phyloP scores from a whole-genome alignment of 2,329 filamentous ascomycete genomes.

The Cryoendolithus antarcticus region DNA sequence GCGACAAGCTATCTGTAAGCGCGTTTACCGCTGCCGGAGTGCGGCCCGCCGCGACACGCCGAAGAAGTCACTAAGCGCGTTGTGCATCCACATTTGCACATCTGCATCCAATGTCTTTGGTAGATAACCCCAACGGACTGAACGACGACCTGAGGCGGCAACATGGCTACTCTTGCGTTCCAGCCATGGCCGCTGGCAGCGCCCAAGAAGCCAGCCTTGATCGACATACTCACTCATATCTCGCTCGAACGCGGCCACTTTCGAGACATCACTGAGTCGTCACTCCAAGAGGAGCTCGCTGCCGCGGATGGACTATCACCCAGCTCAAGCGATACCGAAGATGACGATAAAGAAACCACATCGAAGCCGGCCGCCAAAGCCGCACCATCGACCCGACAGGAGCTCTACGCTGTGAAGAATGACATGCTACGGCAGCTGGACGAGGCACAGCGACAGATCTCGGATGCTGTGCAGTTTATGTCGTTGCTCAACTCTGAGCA shows the following conservation, averaged over 20 bases:
- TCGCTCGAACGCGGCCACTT: slow-evolving; percentile 71
- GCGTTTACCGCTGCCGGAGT: no score
- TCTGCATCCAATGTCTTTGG: no score
- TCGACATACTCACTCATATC: slow-evolving; percentile 66
- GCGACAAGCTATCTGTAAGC: no score
- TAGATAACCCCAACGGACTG: no score
- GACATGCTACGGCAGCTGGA: slow-evolving; percentile 30
- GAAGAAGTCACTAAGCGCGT: no score
- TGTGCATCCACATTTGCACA: no score
- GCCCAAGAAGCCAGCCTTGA: slow-evolving; percentile 50
- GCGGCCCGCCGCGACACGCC: no score
- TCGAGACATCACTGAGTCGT: slow-evolving; percentile 62
- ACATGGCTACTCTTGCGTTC: slow-evolving; percentile 40
- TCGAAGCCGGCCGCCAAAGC: slow-evolving; percentile 11
- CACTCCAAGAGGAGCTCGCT: slow-evolving; percentile 56
- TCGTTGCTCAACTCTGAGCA: slow-evolving; percentile 67
- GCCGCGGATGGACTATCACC: slow-evolving; percentile 29
- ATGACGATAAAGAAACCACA: slow-evolving; percentile 26
- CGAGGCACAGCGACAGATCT: slow-evolving; percentile 43
- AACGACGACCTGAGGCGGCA: no score
- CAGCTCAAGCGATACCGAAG: slow-evolving; percentile 36
- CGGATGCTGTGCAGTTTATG: slow-evolving; percentile 67
- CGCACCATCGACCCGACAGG: slow-evolving; percentile 19
- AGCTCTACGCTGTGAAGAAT: slow-evolving; percentile 26
- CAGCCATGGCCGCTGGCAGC: slow-evolving; percentile 47